Base-by-base conservation (phyloP, 2,329 filamentous ascomycete genomes). In the Epichloe baconii region DNA sequence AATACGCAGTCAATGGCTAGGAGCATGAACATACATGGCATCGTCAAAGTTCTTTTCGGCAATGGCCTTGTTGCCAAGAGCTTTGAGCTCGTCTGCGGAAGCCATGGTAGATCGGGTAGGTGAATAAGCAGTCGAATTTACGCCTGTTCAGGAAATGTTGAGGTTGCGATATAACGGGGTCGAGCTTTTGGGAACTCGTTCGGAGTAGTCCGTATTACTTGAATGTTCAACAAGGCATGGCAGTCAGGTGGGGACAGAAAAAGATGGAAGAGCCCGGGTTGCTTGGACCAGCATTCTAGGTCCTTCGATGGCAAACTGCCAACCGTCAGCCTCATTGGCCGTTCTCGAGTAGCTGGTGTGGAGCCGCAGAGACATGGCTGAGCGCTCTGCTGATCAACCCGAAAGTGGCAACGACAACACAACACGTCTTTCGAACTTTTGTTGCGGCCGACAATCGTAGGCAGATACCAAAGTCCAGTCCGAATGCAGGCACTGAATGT, bases 11-110 rank as follows among this genome's bases (percentile, higher is more conserved):
- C 6, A n/a, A 38, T 35, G 36, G n/a, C 12, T 35, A 36, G 31
- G 6, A 19, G 35, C 11, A 23, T 17, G 10, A 51, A 82, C 88
- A 71, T 79, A 97, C 91, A 95, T 82, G 65, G 93, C 93, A 68
- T 91, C 88, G 64, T 89, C 79, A 69, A 95, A 98, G 71, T 97
- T 89, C 79, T 97, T 97, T 56, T 88, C 89, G 58, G 88, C 85
- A 71, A 98, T 98, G 71, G 94, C 90, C 77, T 95, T 95, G 78
- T 98, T 98, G 76, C 91, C 93, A 68, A 93, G 85, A 64, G 90
- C 88, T 78, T 98, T 98, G 64, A 98, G 82, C 80, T 91, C 79
- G 68, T 84, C 81, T 60, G 79, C 80, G 55, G 77, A 77, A 62
- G 78, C 70, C 78, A 81, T 82, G 50, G 40, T 56, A 48, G 19